Evolutionary conservation across 139 green algal genomes (phyloP).

Genomic region (Tetraselmis chui): DNA sequence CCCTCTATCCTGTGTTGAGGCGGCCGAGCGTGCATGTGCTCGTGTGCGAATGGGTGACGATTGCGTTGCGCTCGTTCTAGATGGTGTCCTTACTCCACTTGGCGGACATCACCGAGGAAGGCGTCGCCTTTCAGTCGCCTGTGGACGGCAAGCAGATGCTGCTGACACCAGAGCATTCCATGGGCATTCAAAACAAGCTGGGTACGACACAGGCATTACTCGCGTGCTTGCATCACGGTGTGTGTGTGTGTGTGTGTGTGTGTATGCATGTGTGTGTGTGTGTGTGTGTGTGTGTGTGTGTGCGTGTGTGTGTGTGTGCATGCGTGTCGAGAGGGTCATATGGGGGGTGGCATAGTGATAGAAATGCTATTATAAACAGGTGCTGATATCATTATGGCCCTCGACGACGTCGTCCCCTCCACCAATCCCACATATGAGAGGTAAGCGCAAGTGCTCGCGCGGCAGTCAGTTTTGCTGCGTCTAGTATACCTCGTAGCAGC

Average conservation of each 20-base stretch:
- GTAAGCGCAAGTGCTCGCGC: conserved; percentile 8
- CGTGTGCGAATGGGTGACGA: not conserved
- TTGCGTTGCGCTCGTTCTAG: conserved; percentile 24
- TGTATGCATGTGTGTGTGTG: too few species aligned
- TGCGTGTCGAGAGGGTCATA: too few species aligned
- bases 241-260: too few species aligned
- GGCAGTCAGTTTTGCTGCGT: not conserved
- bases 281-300: too few species aligned
- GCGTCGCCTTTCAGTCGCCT: conserved; percentile 79
- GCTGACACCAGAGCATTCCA: conserved; percentile 91
- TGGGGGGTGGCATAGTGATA: too few species aligned
- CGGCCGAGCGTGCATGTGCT: too few species aligned
- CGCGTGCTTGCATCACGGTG: too few species aligned
- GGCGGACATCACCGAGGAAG: conserved; percentile 86
- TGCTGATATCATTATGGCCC: conserved; percentile 93
- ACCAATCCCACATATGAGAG: conserved; percentile 10
- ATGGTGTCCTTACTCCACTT: conserved; percentile 86
- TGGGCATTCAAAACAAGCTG: conserved; percentile 81
- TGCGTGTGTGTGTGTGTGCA: too few species aligned
- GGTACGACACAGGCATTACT: too few species aligned
- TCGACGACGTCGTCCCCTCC: conserved; percentile 91
- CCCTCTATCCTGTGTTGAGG: too few species aligned
- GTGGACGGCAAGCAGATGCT: conserved; percentile 82
- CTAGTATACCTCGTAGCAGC: not conserved
- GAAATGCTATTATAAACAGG: too few species aligned